Percentiles rank a stretch among this genome's conserved stretches.
These are phyloP conservation scores for Trichocladium uniseriatum DNA, from an alignment of 495 filamentous ascomycete species.

Conservation along the genomic window DNA sequence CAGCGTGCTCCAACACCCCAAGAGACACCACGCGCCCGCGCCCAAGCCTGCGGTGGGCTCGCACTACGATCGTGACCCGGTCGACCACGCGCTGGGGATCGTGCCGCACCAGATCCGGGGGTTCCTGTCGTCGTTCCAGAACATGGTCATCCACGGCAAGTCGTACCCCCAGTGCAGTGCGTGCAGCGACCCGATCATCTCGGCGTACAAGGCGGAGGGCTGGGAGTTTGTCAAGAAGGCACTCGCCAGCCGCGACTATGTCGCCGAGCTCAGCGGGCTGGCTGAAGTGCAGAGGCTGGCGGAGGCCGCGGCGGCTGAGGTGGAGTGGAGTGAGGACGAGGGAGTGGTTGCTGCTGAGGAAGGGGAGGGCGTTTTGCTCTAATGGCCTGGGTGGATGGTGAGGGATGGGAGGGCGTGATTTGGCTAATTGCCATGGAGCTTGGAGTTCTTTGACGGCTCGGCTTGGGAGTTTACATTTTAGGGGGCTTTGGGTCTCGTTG, in stretches of 20 bases:
- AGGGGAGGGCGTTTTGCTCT: slow-evolving; percentile 36
- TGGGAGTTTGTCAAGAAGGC: slow-evolving; percentile 89
- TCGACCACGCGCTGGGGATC: slow-evolving; percentile 69
- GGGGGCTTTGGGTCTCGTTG: not conserved
- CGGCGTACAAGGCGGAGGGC: slow-evolving; percentile 60
- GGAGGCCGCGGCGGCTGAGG: slow-evolving; percentile 41
- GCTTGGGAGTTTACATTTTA: not conserved
- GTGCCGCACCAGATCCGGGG: slow-evolving; percentile 91
- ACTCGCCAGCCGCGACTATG: slow-evolving; percentile 73
- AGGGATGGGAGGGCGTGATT: not conserved
- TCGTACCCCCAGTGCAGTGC: slow-evolving; percentile 90
- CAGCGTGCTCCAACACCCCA: slow-evolving; percentile 78
- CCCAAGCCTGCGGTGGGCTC: slow-evolving; percentile 26
- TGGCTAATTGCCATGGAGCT: not conserved
- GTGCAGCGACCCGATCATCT: slow-evolving; percentile 68
- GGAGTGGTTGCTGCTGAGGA: slow-evolving; percentile 23
- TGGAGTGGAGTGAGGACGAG: slow-evolving; percentile 41
- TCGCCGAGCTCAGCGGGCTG: slow-evolving; percentile 83
- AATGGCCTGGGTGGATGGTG: not conserved
- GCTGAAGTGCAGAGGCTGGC: slow-evolving; percentile 83
- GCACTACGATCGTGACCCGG: slow-evolving; percentile 45
- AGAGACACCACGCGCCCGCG: slow-evolving; percentile 50
- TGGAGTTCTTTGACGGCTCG: not conserved
- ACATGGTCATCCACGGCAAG: slow-evolving; percentile 67
- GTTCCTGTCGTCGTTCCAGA: slow-evolving; percentile 78